Conservation (phyloP, 352 stramenopile species). For the Aphanomyces stellatus region DNA sequence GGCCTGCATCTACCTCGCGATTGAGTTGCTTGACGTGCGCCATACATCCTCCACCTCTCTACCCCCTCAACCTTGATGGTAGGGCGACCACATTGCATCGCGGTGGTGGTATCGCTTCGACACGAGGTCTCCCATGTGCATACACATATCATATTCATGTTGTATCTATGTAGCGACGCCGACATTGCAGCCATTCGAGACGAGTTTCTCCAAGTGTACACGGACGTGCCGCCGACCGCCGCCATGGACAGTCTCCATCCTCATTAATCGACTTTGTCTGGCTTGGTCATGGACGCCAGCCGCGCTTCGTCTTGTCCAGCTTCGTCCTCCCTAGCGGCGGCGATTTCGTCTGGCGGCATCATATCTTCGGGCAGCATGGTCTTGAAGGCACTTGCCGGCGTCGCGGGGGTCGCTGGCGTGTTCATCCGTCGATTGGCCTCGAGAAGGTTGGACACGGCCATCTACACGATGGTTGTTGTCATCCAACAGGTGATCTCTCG, state of each 20-base stretch:
- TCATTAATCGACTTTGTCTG: too few relatives aligned
- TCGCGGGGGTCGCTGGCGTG: background rate
- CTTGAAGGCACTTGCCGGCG: background rate
- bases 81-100: background rate
- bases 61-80: background rate
- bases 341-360: background rate
- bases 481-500: background rate
- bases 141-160: background rate
- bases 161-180: slow-evolving; percentile 1
- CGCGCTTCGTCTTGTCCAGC: too few relatives aligned
- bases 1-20: slow-evolving; percentile 3
- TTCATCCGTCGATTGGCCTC: background rate
- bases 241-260: too few relatives aligned
- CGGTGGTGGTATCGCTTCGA: slow-evolving; percentile 18
- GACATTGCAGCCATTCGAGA: slow-evolving; percentile 7
- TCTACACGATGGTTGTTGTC: background rate
- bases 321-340: too few relatives aligned
- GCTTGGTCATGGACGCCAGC: too few relatives aligned
- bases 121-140: background rate
- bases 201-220: slow-evolving; percentile 10
- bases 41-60: background rate
- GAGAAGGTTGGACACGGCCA: background rate
- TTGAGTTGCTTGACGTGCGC: background rate
- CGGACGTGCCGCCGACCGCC: background rate
- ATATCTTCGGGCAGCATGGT: background rate